Evolutionary conservation across 768 basidiomycete genomes (phyloP).

Genomic region (Tulasnella sp.): DNA sequence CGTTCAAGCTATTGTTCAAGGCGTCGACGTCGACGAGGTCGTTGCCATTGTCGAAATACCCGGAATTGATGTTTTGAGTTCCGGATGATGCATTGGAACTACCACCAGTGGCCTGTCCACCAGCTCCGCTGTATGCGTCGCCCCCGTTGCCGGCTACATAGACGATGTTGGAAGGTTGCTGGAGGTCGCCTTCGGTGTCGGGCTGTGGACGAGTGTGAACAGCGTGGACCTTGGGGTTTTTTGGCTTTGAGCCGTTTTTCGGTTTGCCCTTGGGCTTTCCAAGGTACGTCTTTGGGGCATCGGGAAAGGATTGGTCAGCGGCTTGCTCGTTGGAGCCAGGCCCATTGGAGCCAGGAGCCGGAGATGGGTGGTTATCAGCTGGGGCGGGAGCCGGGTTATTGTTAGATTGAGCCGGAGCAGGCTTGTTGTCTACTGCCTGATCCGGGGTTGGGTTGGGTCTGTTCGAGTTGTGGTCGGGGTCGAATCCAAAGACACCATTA

Average conservation of each 20-base stretch:
- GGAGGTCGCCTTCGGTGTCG: background rate
- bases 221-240: background rate
- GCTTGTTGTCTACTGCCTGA: background rate
- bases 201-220: background rate
- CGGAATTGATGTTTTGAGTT: background rate
- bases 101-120: background rate
- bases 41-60: background rate
- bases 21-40: slow-evolving; percentile 6
- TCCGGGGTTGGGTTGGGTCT: background rate
- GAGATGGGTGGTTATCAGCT: background rate
- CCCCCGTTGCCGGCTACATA: slow-evolving; percentile 14
- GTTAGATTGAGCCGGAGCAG: background rate
- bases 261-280: background rate
- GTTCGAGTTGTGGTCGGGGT: background rate
- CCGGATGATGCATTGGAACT: background rate
- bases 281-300: background rate
- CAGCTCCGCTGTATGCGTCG: slow-evolving; percentile 3
- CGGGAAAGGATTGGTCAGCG: background rate
- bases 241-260: background rate
- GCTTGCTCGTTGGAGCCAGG: background rate
- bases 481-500: background rate
- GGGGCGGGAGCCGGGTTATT: background rate
- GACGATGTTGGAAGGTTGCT: background rate
- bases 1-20: background rate
- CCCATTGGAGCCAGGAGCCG: background rate